Base-by-base conservation (phyloP, 768 basidiomycete species). In the Phanerochaete carnosa region DNA sequence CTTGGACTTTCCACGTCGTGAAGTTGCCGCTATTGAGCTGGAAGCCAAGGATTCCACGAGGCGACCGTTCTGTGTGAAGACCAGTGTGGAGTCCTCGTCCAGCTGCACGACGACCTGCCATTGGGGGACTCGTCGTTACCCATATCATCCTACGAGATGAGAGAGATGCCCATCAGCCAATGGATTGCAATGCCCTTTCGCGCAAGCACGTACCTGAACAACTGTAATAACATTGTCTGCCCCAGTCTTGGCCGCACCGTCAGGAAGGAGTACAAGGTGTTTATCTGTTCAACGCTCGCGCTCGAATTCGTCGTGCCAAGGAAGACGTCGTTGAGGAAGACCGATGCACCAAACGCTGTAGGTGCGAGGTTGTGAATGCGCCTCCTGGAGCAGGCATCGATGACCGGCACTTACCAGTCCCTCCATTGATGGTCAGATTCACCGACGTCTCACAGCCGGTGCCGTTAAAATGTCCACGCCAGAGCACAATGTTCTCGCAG, bases 401-500 rank as follows among this genome's bases (percentile, higher is more conserved):
- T 22, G 25, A 1, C 3, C 2, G 37, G 7, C 16, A 62, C 72
- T 19, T 58, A 87, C 89, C 89, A 80, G 84, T 80, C 12, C 92
- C 90, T 8, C 92, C 92, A 63, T 92, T 92, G 67, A 94, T 88
- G 1, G 87, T 88, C 13, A 94, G 74, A 62, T 90, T 89, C 28
- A 88, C 83, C 32, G 79, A 86, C 67, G 79, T 83, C 68, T 87
- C 86, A 1, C 68, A 66, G 13, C 85, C 84, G 0, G 82, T 85
- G 0, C 82, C 83, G 15, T 71, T 78, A 72, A 94, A 94, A 71
- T 92, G 88, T 1, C 92, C 92, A 30, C 90, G 80, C 89, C 89
- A 94, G 15, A 94, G 75, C 30, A 92, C 87, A 6, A 82, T 77
- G 66, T 92, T 92, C 73, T 94, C 92, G 63, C 92, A 93, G 74